A percentile compares a stretch with the other conserved stretches of the same genome.
Evolutionary conservation across 2,329 filamentous ascomycete species (phyloP).

Genomic region (Acephala macrosclerotiorum): DNA sequence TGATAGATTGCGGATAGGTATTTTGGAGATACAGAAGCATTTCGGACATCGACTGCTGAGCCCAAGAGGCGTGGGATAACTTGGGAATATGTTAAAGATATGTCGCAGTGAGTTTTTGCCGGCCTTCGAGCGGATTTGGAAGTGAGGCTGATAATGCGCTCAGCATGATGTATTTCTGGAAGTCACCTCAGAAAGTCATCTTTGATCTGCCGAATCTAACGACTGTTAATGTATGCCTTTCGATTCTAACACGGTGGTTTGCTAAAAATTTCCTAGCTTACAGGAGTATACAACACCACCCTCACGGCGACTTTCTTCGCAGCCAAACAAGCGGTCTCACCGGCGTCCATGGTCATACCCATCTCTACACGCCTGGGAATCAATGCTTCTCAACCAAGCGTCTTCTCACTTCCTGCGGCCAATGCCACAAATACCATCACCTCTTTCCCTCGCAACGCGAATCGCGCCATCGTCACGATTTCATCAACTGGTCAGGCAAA

Average conservation of each 20-base stretch:
- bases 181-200: constrained; percentile 71
- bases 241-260: constrained; percentile 50
- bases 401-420: constrained; percentile 69
- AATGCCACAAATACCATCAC: constrained; percentile 61
- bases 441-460: constrained; percentile 66
- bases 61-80: constrained; percentile 72
- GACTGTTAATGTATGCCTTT: constrained; percentile 56
- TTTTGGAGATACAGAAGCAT: constrained; percentile 78
- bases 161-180: constrained; percentile 64
- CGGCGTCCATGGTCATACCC: constrained; percentile 71
- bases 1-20: constrained; percentile 50
- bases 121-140: background rate
- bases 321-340: constrained; percentile 47
- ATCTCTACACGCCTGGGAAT: constrained; percentile 56
- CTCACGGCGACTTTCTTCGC: constrained; percentile 75
- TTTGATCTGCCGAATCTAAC: constrained; percentile 74
- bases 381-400: constrained; percentile 59
- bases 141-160: background rate
- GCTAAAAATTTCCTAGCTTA: constrained; percentile 67
- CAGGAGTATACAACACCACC: constrained; percentile 74
- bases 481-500: constrained; percentile 75
- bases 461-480: constrained; percentile 74
- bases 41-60: constrained; percentile 81
- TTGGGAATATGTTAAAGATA: constrained; percentile 80
- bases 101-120: constrained; percentile 67